A percentile compares a stretch with the other conserved stretches of the same genome.
Evolutionary conservation across 139 green algal genomes (phyloP).

Genomic region (Spirogloea muscicola): DNA sequence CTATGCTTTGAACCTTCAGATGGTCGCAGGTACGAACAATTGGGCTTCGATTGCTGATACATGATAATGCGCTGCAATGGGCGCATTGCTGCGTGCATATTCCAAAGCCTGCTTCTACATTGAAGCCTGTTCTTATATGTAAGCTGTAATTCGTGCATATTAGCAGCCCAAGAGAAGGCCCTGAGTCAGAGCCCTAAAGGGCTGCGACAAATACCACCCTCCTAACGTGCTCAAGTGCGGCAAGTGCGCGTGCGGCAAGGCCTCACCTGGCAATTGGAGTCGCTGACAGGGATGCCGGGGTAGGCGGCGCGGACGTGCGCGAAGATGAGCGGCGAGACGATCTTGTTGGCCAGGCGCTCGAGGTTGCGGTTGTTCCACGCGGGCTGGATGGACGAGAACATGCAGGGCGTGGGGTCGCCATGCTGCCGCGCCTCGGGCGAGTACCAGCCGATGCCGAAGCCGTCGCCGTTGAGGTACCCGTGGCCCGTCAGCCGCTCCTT

Average conservation of each 20-base stretch:
- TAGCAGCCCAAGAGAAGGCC: too few relatives aligned
- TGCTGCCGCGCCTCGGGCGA: not conserved
- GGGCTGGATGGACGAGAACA: constrained; percentile 88
- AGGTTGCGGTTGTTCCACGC: constrained; percentile 98
- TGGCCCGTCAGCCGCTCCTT: constrained; percentile 75
- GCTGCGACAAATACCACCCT: too few relatives aligned
- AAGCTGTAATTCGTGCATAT: too few relatives aligned
- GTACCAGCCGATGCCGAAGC: constrained; percentile 71
- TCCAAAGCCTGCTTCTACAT: not conserved
- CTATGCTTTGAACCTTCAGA: not conserved
- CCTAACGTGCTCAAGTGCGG: too few relatives aligned
- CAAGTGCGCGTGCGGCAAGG: too few relatives aligned
- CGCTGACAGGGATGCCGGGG: constrained; percentile 88
- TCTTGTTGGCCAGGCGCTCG: constrained; percentile 79
- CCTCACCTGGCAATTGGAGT: constrained; percentile 85
- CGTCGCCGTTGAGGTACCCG: constrained; percentile 84
- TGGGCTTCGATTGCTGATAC: too few relatives aligned
- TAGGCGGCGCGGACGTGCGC: constrained; percentile 90
- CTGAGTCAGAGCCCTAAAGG: too few relatives aligned
- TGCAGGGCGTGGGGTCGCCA: constrained; percentile 68
- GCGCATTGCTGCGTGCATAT: too few relatives aligned
- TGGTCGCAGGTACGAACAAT: too few relatives aligned
- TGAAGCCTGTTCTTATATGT: too few relatives aligned
- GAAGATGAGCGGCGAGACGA: constrained; percentile 85
- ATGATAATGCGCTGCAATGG: too few relatives aligned